Evolutionary conservation across 805 yeast species (phyloP).

Genomic region (Priceomyces carsonii): DNA sequence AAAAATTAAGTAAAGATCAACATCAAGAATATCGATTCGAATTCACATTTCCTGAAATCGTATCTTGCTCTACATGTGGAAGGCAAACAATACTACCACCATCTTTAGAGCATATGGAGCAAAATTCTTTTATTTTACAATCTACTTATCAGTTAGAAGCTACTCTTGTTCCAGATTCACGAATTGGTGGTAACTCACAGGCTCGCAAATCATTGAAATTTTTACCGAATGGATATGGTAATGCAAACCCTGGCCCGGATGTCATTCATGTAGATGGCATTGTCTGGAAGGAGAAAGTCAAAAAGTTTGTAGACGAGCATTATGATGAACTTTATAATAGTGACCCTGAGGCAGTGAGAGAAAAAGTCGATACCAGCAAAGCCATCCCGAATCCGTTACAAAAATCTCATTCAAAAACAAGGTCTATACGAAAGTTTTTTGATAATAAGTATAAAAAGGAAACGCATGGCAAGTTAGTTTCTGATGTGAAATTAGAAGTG

Average conservation of each 20-base stretch:
- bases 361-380: background rate
- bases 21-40: constrained; percentile 1
- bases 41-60: constrained; percentile 3
- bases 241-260: background rate
- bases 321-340: constrained; percentile 1
- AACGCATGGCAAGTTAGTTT: constrained; percentile 4
- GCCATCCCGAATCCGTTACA: constrained; percentile 4
- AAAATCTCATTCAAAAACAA: constrained; percentile 2
- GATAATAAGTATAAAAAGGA: constrained; percentile 3
- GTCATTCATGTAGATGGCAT: background rate
- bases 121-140: background rate
- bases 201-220: background rate
- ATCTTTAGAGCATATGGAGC: background rate
- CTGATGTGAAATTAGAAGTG: constrained; percentile 6
- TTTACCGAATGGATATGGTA: constrained; percentile 3
- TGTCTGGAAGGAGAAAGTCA: constrained; percentile 4
- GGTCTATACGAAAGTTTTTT: background rate
- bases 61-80: constrained; percentile 2
- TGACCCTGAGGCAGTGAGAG: background rate
- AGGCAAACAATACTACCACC: constrained; percentile 1
- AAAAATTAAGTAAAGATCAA: background rate
- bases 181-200: background rate
- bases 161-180: constrained; percentile 4
- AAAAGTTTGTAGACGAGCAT: constrained; percentile 2
- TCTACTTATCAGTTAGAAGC: constrained; percentile 1